Base-by-base conservation (phyloP, 441 rosid genomes). In the Bruguiera hainesii region DNA sequence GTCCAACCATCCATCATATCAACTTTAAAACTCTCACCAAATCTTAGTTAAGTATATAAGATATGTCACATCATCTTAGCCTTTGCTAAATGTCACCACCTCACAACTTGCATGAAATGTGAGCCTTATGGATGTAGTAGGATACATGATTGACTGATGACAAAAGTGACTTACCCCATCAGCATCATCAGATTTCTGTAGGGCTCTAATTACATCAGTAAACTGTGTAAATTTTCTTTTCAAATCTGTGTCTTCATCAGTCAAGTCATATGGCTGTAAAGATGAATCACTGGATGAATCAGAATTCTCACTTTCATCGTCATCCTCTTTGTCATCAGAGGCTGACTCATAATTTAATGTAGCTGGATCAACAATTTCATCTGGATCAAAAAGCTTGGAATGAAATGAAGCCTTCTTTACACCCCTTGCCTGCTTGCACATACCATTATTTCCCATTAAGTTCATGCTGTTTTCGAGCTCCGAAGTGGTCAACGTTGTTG, bases 161-260 rank as follows among this genome's bases (percentile, higher is more conserved):
- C 69, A 46, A 51, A 71, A 50, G 56, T 21, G 53, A 89, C 95
- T 72, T 76, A 95, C 99, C 87, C 98, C 98, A 62, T 89, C 90
- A 73, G 87, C 89, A 83, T 92, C 96, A 78, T 95, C 90, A 66
- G 88, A 74, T 84, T 95, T 95, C 80, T 92, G 81, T 67, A 95
- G 84, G 76, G 98, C 99, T 81, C 88, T 91, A 73, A 89, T 89
- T 66, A 95, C 88, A 82, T 95, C 99, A 73, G 85, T 89, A 81
- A 92, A 85, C 73, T 95, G 98, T 15, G 96, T 80, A 64, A 87
- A 64, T 31, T 85, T 89, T 72, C 77, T 79, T 65, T 83, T 85
- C 64, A 92, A 77, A 80, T 95, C 97, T 33, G 80, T 76, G 72
- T 87, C 90, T 81, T 92, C 92, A 76, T 95, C 99, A 61, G 87